These are phyloP conservation scores for Fusarium tuaranense DNA, from an alignment of 2,329 filamentous ascomycete species.

Conservation along the genomic window DNA sequence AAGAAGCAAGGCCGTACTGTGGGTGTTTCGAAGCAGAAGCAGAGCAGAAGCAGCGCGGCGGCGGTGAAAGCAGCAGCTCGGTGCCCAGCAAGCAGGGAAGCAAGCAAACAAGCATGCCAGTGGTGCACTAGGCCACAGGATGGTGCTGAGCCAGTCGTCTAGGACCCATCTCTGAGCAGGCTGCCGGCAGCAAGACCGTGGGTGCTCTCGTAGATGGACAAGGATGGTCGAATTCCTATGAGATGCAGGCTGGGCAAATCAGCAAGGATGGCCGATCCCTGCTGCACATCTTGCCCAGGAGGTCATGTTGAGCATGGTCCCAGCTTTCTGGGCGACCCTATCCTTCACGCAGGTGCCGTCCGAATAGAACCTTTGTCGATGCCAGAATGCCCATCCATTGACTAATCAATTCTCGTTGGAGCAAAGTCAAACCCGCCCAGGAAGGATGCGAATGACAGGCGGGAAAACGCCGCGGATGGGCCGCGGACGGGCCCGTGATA, in stretches of 20 bases:
- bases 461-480: conserved; percentile 18
- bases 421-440: conserved; percentile 18
- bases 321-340: conserved; percentile 31
- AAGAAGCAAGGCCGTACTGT: conserved; percentile 18
- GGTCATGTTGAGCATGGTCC: conserved; percentile 10
- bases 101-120: conserved; percentile 23
- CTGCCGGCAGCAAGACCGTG: conserved; percentile 25
- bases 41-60: conserved; percentile 5
- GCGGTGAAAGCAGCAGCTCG: conserved; percentile 20
- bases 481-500: conserved; percentile 2
- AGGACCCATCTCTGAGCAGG: conserved; percentile 23
- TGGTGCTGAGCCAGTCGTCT: conserved; percentile 28
- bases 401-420: conserved; percentile 18
- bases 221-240: conserved; percentile 20
- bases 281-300: conserved; percentile 19
- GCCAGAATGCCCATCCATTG: conserved; percentile 14
- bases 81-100: conserved; percentile 12
- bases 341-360: conserved; percentile 13
- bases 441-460: conserved; percentile 14
- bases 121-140: conserved; percentile 29
- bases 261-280: conserved; percentile 25
- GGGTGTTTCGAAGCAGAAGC: conserved; percentile 13
- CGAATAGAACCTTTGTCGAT: conserved; percentile 11
- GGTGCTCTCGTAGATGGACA: conserved; percentile 8
- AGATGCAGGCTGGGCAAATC: conserved; percentile 30